Percentiles rank a stretch among this genome's conserved stretches.
Evolutionary conservation across 768 basidiomycete species (phyloP).

Genomic region (Termitomyces heimii): DNA sequence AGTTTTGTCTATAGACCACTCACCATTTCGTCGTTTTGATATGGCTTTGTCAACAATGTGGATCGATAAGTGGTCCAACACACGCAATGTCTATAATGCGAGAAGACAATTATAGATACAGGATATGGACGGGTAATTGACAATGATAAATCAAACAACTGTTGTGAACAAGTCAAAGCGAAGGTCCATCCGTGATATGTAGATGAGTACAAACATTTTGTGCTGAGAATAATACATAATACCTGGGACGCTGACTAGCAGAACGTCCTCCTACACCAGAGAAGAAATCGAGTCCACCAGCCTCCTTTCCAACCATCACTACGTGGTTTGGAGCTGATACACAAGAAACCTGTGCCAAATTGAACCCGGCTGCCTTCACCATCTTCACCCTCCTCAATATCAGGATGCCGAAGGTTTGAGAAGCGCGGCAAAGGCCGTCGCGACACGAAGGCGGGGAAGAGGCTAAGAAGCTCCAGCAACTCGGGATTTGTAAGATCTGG

Average conservation of each 20-base stretch:
- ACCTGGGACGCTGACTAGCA: slow-evolving; percentile 38
- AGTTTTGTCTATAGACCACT: not conserved
- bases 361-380: slow-evolving; percentile 52
- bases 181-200: slow-evolving; percentile 14
- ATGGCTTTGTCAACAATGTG: not conserved
- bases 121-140: not conserved
- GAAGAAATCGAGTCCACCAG: slow-evolving; percentile 72
- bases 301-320: slow-evolving; percentile 64
- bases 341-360: slow-evolving; percentile 82
- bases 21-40: not conserved
- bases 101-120: not conserved
- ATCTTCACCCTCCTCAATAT: slow-evolving; percentile 65
- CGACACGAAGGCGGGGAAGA: slow-evolving; percentile 78
- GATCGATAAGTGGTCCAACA: not conserved
- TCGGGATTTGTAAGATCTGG: slow-evolving; percentile 79
- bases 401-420: slow-evolving; percentile 39
- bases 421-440: slow-evolving; percentile 71
- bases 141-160: not conserved
- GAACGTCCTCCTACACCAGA: slow-evolving; percentile 79
- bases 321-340: slow-evolving; percentile 60
- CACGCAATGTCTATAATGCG: not conserved
- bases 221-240: slow-evolving; percentile 1
- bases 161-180: slow-evolving; percentile 6
- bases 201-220: slow-evolving; percentile 16
- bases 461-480: slow-evolving; percentile 53